Evolutionary conservation across 2,329 filamentous ascomycete species (phyloP).

Genomic region (Leptographium procerum): DNA sequence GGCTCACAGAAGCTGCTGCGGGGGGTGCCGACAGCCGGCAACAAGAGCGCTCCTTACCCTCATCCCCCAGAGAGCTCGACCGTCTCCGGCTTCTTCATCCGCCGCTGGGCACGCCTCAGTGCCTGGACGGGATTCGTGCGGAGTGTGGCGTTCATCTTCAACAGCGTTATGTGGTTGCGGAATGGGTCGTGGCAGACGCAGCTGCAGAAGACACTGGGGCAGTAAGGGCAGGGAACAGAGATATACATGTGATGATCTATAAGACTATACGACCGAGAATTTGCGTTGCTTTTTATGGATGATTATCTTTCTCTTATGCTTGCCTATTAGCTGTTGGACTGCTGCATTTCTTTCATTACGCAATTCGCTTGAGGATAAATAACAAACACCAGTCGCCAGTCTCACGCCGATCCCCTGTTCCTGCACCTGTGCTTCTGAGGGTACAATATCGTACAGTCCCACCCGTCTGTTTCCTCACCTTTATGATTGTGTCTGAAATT

Average conservation of each 20-base stretch:
- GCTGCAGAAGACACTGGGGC: slow-evolving; percentile 6
- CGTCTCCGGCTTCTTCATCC: slow-evolving; percentile 8
- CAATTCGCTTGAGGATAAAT: neutral
- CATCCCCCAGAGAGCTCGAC: slow-evolving; percentile 5
- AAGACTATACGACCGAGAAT: neutral
- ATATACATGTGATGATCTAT: neutral
- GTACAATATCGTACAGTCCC: neutral
- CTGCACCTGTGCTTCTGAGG: neutral
- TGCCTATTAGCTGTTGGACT: neutral
- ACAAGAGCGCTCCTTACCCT: neutral
- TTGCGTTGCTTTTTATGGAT: neutral
- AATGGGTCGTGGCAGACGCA: slow-evolving; percentile 7
- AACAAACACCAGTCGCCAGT: neutral
- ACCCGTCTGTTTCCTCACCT: too few species aligned
- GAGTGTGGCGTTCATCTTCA: slow-evolving; percentile 4
- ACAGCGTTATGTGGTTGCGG: slow-evolving; percentile 1
- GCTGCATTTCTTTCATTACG: neutral
- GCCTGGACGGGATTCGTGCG: slow-evolving; percentile 5
- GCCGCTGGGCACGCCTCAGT: slow-evolving; percentile 12
- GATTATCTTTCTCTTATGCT: neutral
- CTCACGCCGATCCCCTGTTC: neutral
- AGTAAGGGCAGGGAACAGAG: neutral
- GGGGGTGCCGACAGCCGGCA: too few species aligned
- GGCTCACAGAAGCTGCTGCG: neutral
- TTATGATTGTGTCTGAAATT: neutral